Evolutionary conservation across 768 basidiomycete genomes (phyloP).

Genomic region (Psilocybe subaeruginosa): DNA sequence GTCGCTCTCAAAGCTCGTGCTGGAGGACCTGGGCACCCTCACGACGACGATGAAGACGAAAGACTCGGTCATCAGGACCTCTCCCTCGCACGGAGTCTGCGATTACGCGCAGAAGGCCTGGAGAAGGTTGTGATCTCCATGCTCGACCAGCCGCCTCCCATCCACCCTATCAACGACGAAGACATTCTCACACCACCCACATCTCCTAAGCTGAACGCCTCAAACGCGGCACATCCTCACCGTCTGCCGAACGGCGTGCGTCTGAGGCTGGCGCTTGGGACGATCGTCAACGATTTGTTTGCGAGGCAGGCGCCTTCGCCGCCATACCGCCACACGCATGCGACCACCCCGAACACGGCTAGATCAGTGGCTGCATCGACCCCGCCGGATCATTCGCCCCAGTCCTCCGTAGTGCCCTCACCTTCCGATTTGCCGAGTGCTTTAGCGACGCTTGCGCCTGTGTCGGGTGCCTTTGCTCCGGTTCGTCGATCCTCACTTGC

Average conservation of each 20-base stretch:
- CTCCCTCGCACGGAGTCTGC: slow-evolving; percentile 60
- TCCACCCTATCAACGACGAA: slow-evolving; percentile 59
- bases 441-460: slow-evolving; percentile 26
- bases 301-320: slow-evolving; percentile 67
- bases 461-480: slow-evolving; percentile 32
- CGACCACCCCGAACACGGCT: slow-evolving; percentile 23
- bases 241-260: slow-evolving; percentile 82
- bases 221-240: slow-evolving; percentile 50
- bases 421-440: slow-evolving; percentile 31
- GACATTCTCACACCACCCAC: slow-evolving; percentile 55
- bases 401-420: slow-evolving; percentile 22
- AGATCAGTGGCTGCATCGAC: slow-evolving; percentile 10
- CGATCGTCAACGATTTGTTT: slow-evolving; percentile 83
- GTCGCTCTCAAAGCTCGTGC: slow-evolving; percentile 54
- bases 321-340: slow-evolving; percentile 44
- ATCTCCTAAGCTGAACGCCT: slow-evolving; percentile 46
- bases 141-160: slow-evolving; percentile 77
- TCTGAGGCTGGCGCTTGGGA: slow-evolving; percentile 72
- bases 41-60: slow-evolving; percentile 63
- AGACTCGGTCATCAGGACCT: slow-evolving; percentile 62
- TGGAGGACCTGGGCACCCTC: slow-evolving; percentile 44
- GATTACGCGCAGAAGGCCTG: slow-evolving; percentile 77
- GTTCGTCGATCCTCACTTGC: slow-evolving; percentile 13
- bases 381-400: slow-evolving; percentile 25
- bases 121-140: slow-evolving; percentile 83